A percentile compares a stretch with the other conserved stretches of the same genome.
phyloP scores from a whole-genome alignment of 139 green algal species.

The Chlamydomonas incerta region DNA sequence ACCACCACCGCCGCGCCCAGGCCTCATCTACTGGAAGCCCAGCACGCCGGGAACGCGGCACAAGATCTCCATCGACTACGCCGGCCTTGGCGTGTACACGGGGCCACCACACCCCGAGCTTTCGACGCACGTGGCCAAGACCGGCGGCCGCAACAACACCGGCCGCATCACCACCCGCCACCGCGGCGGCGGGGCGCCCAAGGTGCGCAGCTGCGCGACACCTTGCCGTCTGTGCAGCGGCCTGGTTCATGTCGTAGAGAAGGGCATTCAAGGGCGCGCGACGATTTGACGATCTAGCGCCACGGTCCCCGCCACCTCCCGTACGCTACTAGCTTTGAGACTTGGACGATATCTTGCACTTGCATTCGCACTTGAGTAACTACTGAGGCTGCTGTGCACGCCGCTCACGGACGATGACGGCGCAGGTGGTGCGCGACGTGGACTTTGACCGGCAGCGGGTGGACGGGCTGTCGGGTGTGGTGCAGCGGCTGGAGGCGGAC shows the following conservation, averaged over 20 bases:
- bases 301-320: too few relatives aligned
- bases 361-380: background rate
- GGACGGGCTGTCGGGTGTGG: slow-evolving; percentile 53
- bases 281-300: too few relatives aligned
- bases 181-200: slow-evolving; percentile 19
- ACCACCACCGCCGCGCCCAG: slow-evolving; percentile 35
- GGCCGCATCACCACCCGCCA: slow-evolving; percentile 79
- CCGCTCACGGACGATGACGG: too few relatives aligned
- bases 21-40: slow-evolving; percentile 91
- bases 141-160: slow-evolving; percentile 78
- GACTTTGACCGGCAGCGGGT: slow-evolving; percentile 33
- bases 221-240: too few relatives aligned
- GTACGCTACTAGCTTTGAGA: too few relatives aligned
- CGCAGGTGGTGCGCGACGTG: background rate
- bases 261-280: too few relatives aligned
- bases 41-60: slow-evolving; percentile 82
- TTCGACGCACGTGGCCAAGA: slow-evolving; percentile 57
- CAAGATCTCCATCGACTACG: slow-evolving; percentile 61
- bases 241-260: too few relatives aligned
- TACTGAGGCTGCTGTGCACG: too few relatives aligned
- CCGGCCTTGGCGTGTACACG: slow-evolving; percentile 60
- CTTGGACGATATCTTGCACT: too few relatives aligned
- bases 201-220: slow-evolving; percentile 5
- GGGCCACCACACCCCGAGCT: slow-evolving; percentile 55
- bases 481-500: slow-evolving; percentile 95